Conservation (phyloP, 768 basidiomycete species). For the Cubamyces lactineus region DNA sequence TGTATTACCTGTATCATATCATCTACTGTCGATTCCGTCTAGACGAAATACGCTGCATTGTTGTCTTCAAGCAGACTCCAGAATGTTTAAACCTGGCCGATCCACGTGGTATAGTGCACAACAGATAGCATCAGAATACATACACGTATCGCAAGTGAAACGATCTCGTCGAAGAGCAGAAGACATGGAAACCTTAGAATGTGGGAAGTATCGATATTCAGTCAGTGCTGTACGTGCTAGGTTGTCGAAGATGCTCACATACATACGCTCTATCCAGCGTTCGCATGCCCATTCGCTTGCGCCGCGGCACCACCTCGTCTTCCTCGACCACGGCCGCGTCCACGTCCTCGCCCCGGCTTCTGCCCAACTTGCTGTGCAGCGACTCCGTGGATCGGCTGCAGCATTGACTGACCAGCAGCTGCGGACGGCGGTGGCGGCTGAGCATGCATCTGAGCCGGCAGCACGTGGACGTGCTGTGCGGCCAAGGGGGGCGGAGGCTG, state of each 20-base stretch:
- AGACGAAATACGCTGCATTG: no score
- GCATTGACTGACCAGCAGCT: no score
- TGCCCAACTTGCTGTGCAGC: conserved; percentile 6
- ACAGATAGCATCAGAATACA: neutral
- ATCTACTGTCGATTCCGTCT: no score
- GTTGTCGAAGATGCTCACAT: neutral
- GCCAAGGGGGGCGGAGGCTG: neutral
- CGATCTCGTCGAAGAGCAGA: neutral
- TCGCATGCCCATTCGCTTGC: conserved; percentile 12
- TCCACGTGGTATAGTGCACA: neutral
- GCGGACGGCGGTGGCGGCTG: no score
- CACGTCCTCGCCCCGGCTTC: conserved; percentile 6
- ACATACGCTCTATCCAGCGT: neutral
- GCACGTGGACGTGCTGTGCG: conserved; percentile 5
- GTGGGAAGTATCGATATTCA: no score
- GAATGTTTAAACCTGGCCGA: no score
- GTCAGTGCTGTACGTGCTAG: no score
- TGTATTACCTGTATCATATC: no score
- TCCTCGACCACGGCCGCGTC: conserved; percentile 13
- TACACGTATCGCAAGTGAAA: neutral
- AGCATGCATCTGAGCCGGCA: neutral
- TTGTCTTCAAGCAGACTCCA: no score
- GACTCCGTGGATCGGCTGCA: conserved; percentile 9
- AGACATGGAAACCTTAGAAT: no score
- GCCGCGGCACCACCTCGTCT: conserved; percentile 8